These are phyloP conservation scores for Mortierella sp. DNA, from an alignment of 371 early-diverging fungal genomes.

Conservation along the genomic window DNA sequence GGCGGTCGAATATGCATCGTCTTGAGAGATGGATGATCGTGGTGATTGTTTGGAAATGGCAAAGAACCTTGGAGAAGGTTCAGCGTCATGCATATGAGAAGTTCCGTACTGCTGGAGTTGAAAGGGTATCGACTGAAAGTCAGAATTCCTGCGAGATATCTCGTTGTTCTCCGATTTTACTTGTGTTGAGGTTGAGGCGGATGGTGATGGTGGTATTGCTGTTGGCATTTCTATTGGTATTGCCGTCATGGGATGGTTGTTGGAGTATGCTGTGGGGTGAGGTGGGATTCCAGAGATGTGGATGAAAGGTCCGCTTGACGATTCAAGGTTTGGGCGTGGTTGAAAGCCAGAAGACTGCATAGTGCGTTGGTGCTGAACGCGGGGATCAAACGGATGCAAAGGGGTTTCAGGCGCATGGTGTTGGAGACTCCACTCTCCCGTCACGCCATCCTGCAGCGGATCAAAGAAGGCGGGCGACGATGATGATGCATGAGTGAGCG, in stretches of 20 bases:
- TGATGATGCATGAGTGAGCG: neutral
- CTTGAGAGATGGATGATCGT: conserved; percentile 1
- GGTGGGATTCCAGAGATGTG: neutral
- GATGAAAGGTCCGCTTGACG: conserved; percentile 1
- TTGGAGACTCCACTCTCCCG: neutral
- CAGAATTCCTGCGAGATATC: neutral
- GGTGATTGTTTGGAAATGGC: neutral
- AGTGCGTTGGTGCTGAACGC: neutral
- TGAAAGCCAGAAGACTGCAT: conserved; percentile 3
- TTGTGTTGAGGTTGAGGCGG: neutral
- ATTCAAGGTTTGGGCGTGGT: neutral
- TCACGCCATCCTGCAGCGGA: neutral
- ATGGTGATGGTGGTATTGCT: neutral
- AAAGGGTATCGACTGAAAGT: neutral
- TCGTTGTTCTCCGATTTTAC: neutral
- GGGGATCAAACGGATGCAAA: neutral
- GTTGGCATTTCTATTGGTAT: neutral
- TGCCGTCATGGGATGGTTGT: neutral
- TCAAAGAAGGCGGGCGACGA: neutral
- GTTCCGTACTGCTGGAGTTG: neutral
- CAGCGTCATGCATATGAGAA: neutral
- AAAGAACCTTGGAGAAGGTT: neutral
- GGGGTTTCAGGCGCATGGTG: neutral
- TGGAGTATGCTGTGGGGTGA: neutral
- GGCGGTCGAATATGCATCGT: neutral